Evolutionary conservation across 2,329 filamentous ascomycete genomes (phyloP).

Genomic region (Botrytis porri): DNA sequence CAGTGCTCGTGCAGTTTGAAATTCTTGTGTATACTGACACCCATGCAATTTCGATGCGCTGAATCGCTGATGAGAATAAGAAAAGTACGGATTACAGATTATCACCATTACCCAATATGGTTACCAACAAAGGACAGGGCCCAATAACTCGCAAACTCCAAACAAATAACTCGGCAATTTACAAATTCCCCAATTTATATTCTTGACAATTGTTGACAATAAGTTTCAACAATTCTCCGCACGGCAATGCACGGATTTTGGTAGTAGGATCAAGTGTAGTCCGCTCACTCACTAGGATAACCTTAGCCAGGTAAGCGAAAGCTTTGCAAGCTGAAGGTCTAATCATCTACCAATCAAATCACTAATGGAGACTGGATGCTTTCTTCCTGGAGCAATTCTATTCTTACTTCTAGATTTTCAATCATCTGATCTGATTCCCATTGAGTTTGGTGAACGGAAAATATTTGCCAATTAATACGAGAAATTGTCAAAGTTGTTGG

Average conservation of each 20-base stretch:
- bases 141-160: not conserved
- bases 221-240: constrained; percentile 9
- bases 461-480: not conserved
- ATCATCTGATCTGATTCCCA: not conserved
- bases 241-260: constrained; percentile 10
- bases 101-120: not conserved
- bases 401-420: not conserved
- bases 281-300: constrained; percentile 4
- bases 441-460: not conserved
- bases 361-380: not conserved
- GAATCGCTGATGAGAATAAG: not conserved
- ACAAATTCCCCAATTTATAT: not conserved
- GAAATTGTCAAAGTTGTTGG: not conserved
- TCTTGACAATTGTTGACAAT: not conserved
- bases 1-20: not conserved
- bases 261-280: constrained; percentile 5
- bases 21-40: not conserved
- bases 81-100: not conserved
- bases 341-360: not conserved
- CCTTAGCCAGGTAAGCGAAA: not conserved
- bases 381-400: not conserved
- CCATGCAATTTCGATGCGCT: constrained; percentile 1
- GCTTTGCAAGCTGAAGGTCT: constrained; percentile 11
- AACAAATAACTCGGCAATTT: not conserved
- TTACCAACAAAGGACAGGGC: not conserved